A percentile compares a stretch with the other conserved stretches of the same genome.
These are phyloP conservation scores for Chalciporus sp. DNA, from an alignment of 1,284 basidiomycete species.

Conservation along the genomic window DNA sequence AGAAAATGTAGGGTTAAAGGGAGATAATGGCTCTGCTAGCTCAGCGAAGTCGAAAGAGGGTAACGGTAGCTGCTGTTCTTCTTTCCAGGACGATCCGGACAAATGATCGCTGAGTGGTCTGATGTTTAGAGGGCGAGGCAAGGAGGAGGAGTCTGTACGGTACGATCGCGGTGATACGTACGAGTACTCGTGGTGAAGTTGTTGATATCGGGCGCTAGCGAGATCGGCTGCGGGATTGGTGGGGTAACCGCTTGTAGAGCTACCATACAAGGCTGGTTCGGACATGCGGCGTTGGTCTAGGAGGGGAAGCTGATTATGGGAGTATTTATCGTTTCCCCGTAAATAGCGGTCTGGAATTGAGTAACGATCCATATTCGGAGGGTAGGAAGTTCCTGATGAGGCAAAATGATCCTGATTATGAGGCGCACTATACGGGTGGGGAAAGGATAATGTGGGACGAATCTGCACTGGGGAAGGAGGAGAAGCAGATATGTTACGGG, in stretches of 20 bases:
- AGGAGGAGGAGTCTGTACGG: slow-evolving; percentile 35
- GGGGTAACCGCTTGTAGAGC: slow-evolving; percentile 26
- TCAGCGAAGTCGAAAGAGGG: slow-evolving; percentile 36
- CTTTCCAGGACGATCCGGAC: slow-evolving; percentile 36
- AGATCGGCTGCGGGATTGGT: slow-evolving; percentile 29
- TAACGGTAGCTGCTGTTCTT: slow-evolving; percentile 27
- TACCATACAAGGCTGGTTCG: slow-evolving; percentile 52
- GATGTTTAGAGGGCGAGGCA: slow-evolving; percentile 45
- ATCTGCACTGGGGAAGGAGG: slow-evolving; percentile 43
- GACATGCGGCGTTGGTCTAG: slow-evolving; percentile 66
- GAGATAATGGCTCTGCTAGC: slow-evolving; percentile 50
- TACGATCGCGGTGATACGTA: slow-evolving; percentile 34
- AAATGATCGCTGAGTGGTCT: slow-evolving; percentile 42
- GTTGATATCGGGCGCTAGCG: slow-evolving; percentile 30
- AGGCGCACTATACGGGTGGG: slow-evolving; percentile 45
- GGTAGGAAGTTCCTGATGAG: slow-evolving; percentile 40
- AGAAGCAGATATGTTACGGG: slow-evolving; percentile 41
- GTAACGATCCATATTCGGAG: slow-evolving; percentile 41
- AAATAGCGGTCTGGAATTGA: slow-evolving; percentile 40
- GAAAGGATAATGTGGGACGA: slow-evolving; percentile 41
- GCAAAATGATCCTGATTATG: slow-evolving; percentile 46
- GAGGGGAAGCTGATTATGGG: slow-evolving; percentile 35
- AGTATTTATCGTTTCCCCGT: slow-evolving; percentile 43
- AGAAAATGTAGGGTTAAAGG: slow-evolving; percentile 49
- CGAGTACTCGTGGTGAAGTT: slow-evolving; percentile 36